Evolutionary conservation across 768 basidiomycete genomes (phyloP), one percentile per base, ranked within the genome.

Genomic region (Calocybe gangraenosa): DNA sequence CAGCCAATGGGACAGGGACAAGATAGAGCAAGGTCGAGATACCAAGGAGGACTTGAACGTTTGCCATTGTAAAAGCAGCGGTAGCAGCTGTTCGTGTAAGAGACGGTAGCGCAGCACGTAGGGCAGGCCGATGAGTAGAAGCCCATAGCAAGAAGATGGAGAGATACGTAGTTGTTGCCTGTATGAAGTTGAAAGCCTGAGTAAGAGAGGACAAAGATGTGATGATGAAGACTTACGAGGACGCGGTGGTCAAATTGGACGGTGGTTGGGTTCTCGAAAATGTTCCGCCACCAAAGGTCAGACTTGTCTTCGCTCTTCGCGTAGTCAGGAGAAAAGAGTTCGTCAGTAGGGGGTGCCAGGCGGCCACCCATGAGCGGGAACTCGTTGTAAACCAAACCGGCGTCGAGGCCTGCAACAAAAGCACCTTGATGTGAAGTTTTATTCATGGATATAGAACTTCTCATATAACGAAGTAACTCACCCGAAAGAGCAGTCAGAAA

Each of bases 191-290:
- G 37, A 46, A 22, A 35, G 33, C 25, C 40, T 33, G 20, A 21
- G 14, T 25, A 31, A 5, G 22, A 39, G 23, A 14, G 18, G 30
- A 28, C 15, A 19, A 25, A 32, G 7, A 37, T 7, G 30, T 14
- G 49, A 39, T 25, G 17, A 35, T n/a, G 34, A 35, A 44, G 31
- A 73, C 89, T 65, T 57, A 88, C 94, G 40, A 99, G 78, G 39
- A 94, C 69, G 17, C 96, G 85, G 65, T 99, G 96, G 59, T 99
- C 82, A 57, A 98, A 98, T 61, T 99, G 96, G 7, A 94, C 94
- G 0, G 95, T 96, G 7, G 89, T 93, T 7, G 96, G 96, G 58
- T 99, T 99, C 68, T 99, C 96, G 51, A 96, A 82, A 40, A 98
- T 70, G 63, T 97, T 98, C 48, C 96, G 74, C 92, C 92, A 95